phyloP scores from a whole-genome alignment of 1,284 basidiomycete species.

The Hortiboletus rubellus region DNA sequence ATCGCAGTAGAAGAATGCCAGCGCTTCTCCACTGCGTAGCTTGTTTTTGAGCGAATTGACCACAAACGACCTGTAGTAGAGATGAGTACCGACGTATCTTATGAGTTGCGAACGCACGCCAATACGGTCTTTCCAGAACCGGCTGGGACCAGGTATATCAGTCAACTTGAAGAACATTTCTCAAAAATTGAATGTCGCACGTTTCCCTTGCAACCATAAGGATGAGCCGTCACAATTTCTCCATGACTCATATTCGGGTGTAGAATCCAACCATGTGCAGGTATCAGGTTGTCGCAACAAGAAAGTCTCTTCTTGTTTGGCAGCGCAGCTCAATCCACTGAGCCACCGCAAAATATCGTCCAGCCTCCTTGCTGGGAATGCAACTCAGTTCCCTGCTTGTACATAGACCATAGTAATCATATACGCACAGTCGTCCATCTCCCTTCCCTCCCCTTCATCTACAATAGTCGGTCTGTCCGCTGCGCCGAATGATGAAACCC shows the following conservation, averaged over 20 bases:
- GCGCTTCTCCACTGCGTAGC: not conserved
- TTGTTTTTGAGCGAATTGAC: not conserved
- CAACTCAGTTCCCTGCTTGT: not conserved
- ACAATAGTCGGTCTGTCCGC: not conserved
- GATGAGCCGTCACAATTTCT: not conserved
- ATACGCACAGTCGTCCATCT: not conserved
- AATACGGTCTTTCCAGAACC: constrained; percentile 10
- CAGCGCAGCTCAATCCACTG: constrained; percentile 4
- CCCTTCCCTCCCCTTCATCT: not conserved
- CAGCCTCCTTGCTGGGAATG: not conserved
- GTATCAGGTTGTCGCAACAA: constrained; percentile 7
- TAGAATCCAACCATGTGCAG: constrained; percentile 2
- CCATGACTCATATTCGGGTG: not conserved
- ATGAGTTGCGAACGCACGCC: not conserved
- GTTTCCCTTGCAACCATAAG: constrained; percentile 7
- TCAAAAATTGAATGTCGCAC: not conserved
- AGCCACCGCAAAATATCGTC: constrained; percentile 6
- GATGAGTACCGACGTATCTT: not conserved
- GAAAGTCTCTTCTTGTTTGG: constrained; percentile 4
- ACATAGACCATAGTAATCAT: not conserved
- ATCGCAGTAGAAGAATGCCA: constrained; percentile 15
- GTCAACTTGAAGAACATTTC: not conserved
- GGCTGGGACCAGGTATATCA: not conserved
- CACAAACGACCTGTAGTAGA: constrained; percentile 3
- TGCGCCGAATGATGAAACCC: too few relatives aligned